Conservation (phyloP, 164 flowering plant species). For the Euptelea pleiosperma region DNA sequence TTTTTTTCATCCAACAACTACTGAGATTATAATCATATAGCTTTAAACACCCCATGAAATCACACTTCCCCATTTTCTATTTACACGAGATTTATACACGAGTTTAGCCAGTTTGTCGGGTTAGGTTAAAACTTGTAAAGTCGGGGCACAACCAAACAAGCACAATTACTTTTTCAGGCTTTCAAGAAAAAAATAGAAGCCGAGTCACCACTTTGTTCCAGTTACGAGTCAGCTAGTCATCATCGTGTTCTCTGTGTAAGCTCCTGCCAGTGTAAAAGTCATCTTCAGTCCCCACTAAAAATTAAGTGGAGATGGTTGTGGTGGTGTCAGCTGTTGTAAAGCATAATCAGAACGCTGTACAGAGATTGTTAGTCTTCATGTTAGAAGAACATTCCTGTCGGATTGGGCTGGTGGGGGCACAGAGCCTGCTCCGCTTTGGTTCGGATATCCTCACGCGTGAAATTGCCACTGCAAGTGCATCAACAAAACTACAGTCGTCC, state of each 20-base stretch:
- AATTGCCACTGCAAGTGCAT: constrained; percentile 80
- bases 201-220: constrained; percentile 6
- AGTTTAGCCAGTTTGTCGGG: constrained; percentile 1
- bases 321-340: constrained; percentile 19
- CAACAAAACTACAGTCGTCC: constrained; percentile 64
- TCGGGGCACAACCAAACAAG: background rate
- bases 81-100: constrained; percentile 19
- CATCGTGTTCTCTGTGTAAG: constrained; percentile 7
- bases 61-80: no score
- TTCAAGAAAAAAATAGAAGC: constrained; percentile 2
- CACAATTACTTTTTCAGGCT: background rate
- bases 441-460: constrained; percentile 79
- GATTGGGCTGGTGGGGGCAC: constrained; percentile 57
- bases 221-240: constrained; percentile 15
- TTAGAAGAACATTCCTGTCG: constrained; percentile 78
- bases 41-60: no score
- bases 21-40: no score
- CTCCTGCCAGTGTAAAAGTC: background rate
- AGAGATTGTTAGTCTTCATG: constrained; percentile 68
- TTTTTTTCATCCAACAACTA: no score
- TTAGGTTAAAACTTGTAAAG: background rate
- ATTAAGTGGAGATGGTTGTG: background rate
- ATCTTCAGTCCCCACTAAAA: background rate
- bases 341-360: constrained; percentile 78
- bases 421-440: constrained; percentile 79